Percentiles rank a stretch among this genome's conserved stretches.
Conservation (phyloP, 345 rosid genomes). For the Ceriops tagal region DNA sequence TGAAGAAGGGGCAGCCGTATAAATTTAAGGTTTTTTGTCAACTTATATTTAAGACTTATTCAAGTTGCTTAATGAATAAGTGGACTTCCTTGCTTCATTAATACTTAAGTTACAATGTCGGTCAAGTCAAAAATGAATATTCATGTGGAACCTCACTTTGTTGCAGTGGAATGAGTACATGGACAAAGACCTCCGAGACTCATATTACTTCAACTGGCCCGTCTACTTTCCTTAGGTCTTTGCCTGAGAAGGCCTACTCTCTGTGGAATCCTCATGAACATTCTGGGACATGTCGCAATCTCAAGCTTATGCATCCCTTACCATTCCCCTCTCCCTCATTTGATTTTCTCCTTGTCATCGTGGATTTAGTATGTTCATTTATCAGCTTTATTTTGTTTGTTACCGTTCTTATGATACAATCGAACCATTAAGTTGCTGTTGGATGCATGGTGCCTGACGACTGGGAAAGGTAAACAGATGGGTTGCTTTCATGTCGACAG, state of each 20-base stretch:
- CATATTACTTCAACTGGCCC: conserved; percentile 82
- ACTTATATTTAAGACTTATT: not conserved
- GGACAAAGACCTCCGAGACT: conserved; percentile 66
- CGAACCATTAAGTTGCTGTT: conserved; percentile 1
- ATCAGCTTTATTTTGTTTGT: not conserved
- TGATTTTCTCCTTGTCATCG: not conserved
- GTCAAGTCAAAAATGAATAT: not conserved
- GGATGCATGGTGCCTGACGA: not conserved
- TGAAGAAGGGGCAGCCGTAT: conserved; percentile 67
- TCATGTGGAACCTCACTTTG: conserved; percentile 7
- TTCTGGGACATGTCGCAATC: not conserved
- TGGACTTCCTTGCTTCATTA: not conserved
- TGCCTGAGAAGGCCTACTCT: not conserved
- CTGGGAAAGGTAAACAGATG: not conserved
- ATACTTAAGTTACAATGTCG: not conserved
- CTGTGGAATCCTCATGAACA: not conserved
- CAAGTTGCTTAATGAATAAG: not conserved
- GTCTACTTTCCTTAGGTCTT: conserved; percentile 60
- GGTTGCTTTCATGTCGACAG: not conserved
- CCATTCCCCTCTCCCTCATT: not conserved
- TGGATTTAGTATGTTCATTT: not conserved
- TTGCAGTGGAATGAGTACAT: conserved; percentile 82
- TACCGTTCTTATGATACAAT: not conserved
- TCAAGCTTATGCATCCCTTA: not conserved
- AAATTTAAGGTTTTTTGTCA: conserved; percentile 56